Evolutionary conservation across 2,329 filamentous ascomycete species (phyloP).

Genomic region (Neofusicoccum umdonicola): DNA sequence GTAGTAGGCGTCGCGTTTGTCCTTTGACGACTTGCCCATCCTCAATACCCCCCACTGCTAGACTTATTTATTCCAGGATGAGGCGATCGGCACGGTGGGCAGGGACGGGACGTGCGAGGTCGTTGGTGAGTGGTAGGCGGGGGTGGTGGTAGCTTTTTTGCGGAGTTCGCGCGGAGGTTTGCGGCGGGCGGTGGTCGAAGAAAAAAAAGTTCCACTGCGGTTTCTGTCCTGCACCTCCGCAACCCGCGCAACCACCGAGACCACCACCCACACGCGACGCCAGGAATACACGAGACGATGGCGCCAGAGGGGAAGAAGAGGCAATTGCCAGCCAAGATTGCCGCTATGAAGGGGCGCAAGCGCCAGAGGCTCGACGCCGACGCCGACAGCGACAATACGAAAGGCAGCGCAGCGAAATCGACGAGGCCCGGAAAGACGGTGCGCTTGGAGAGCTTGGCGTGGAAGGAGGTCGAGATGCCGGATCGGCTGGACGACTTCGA

Average conservation of each 20-base stretch:
- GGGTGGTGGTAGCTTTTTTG: slow-evolving; percentile 1
- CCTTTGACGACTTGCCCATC: slow-evolving; percentile 98
- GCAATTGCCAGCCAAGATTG: slow-evolving; percentile 36
- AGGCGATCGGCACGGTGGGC: background rate
- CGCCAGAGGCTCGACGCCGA: slow-evolving; percentile 29
- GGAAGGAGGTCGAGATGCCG: slow-evolving; percentile 65
- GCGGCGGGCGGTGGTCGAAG: background rate
- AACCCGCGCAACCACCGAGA: background rate
- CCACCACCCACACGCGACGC: background rate
- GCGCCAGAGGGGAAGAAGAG: slow-evolving; percentile 32
- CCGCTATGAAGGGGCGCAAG: slow-evolving; percentile 43
- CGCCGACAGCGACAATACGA: background rate
- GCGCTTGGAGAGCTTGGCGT: slow-evolving; percentile 54
- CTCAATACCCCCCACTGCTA: background rate
- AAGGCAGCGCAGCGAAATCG: slow-evolving; percentile 20
- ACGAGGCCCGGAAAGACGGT: slow-evolving; percentile 25
- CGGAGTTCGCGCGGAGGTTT: slow-evolving; percentile 18
- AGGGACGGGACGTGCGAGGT: background rate
- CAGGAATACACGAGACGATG: slow-evolving; percentile 23
- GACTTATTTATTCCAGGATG: background rate
- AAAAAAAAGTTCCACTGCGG: slow-evolving; percentile 10
- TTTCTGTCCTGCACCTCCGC: background rate
- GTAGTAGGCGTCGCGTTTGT: slow-evolving; percentile 98
- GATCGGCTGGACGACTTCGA: slow-evolving; percentile 85
- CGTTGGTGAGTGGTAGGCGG: slow-evolving; percentile 1